A percentile compares a stretch with the other conserved stretches of the same genome.
phyloP scores from a whole-genome alignment of 805 yeast species.

The Spathaspora girioi region DNA sequence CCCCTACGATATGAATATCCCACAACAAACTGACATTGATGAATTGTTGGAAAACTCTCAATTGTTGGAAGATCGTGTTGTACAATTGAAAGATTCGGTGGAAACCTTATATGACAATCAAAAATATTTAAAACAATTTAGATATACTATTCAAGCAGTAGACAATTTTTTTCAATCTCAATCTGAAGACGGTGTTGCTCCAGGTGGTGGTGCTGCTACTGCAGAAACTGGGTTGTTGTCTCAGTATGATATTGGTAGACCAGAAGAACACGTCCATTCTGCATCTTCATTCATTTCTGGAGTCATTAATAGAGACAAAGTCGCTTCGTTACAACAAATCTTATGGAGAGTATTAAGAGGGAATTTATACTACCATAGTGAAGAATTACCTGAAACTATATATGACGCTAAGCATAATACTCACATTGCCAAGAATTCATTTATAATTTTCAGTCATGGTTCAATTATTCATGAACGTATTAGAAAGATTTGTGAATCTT shows the following conservation, averaged over 20 bases:
- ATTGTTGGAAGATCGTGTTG: conserved; percentile 68
- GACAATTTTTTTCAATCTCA: conserved; percentile 34
- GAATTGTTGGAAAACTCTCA: conserved; percentile 61
- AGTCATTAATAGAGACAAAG: conserved; percentile 69
- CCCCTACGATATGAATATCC: conserved; percentile 24
- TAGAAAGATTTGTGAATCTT: conserved; percentile 79
- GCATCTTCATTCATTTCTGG: conserved; percentile 63
- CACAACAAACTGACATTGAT: conserved; percentile 63
- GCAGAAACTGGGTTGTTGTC: conserved; percentile 37
- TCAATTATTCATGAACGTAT: conserved; percentile 66
- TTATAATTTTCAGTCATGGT: conserved; percentile 92
- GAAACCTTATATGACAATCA: conserved; percentile 62
- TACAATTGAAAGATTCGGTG: conserved; percentile 66
- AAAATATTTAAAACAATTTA: conserved; percentile 64
- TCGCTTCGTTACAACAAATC: conserved; percentile 71
- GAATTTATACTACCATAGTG: conserved; percentile 73
- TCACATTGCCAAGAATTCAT: conserved; percentile 69
- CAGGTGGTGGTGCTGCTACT: conserved; percentile 20
- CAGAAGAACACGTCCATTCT: conserved; percentile 5
- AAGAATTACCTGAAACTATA: conserved; percentile 67
- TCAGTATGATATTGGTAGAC: conserved; percentile 36
- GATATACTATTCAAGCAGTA: conserved; percentile 44
- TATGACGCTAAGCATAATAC: conserved; percentile 58
- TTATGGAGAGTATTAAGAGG: conserved; percentile 94
- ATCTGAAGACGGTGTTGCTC: conserved; percentile 23